Evolutionary conservation across 78 protist species (phyloP), one percentile per base, ranked within the genome.

Genomic region (Polysphondylium violaceum): DNA sequence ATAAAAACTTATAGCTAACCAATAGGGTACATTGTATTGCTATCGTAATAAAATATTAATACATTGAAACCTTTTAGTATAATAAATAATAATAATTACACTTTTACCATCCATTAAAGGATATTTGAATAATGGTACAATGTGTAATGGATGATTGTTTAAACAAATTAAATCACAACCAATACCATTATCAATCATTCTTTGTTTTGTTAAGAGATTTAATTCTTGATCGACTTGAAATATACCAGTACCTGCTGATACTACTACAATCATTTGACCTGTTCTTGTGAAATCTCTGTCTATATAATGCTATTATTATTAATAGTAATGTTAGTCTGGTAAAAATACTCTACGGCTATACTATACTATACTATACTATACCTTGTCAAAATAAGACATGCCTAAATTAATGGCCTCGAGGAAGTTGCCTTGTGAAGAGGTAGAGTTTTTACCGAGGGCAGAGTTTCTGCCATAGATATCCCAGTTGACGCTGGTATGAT

Each of bases 211-310:
- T 16, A 93, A 41, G 19, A 76, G 50, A 67, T 73, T 73, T 31
- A 94, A 60, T 27, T 87, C 76, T 51, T 73, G 67, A n/a, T 95
- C 95, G 36, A 88, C 94, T 58, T 89, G 87, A 51, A 93, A 86
- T 36, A 93, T 59, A 6, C 97, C 97, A 9, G 94, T 56, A 27
- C 97, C 97, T 17, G 97, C 93, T 23, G 97, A 87, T 5, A 96
- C 68, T 16, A 93, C 92, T 17, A 93, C 69, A 40, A 96, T 94
- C 76, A 75, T 71, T 71, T 94, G 95, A 43, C 97, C 97, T 19
- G 96, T 94, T 44, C 96, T 43, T 35, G 64, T 55, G 58, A 96
- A 83, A 56, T 96, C 97, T 43, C 96, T 65, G 59, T 96, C 95
- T 14, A 88, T 92, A 81, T 91, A 95, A 74, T 94, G 96, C 87